Conservation (phyloP, 2,329 filamentous ascomycete species). For the Arthrinium phaeospermum region DNA sequence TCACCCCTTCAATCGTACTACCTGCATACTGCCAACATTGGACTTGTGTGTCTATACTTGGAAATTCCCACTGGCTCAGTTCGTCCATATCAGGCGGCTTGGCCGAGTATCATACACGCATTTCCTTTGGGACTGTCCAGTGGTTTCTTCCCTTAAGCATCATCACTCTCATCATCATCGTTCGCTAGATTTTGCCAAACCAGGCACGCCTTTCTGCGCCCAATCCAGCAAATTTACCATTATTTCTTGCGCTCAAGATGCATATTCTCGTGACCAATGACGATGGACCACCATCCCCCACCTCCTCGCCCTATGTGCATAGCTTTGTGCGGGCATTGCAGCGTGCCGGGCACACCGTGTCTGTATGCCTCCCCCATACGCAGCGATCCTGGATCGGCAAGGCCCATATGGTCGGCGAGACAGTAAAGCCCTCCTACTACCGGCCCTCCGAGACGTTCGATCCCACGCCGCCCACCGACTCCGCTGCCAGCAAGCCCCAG, state of each 20-base stretch:
- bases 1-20: background rate
- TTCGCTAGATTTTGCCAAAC: background rate
- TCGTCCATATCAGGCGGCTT: background rate
- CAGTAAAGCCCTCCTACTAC: constrained; percentile 85
- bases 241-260: constrained; percentile 46
- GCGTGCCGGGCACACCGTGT: constrained; percentile 81
- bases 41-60: constrained; percentile 3
- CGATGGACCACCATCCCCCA: constrained; percentile 78
- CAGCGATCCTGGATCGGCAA: constrained; percentile 99
- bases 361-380: constrained; percentile 86
- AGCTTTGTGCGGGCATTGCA: constrained; percentile 74
- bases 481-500: constrained; percentile 52
- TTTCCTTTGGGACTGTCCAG: background rate
- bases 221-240: constrained; percentile 11
- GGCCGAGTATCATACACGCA: background rate
- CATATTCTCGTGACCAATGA: constrained; percentile 76
- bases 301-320: constrained; percentile 82
- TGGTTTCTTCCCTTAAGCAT: background rate
- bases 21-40: background rate
- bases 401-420: constrained; percentile 92
- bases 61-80: background rate
- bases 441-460: constrained; percentile 54
- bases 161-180: background rate
- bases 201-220: background rate
- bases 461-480: constrained; percentile 38